Conservation (phyloP, 1,284 basidiomycete genomes). For the Trametes polyzona region DNA sequence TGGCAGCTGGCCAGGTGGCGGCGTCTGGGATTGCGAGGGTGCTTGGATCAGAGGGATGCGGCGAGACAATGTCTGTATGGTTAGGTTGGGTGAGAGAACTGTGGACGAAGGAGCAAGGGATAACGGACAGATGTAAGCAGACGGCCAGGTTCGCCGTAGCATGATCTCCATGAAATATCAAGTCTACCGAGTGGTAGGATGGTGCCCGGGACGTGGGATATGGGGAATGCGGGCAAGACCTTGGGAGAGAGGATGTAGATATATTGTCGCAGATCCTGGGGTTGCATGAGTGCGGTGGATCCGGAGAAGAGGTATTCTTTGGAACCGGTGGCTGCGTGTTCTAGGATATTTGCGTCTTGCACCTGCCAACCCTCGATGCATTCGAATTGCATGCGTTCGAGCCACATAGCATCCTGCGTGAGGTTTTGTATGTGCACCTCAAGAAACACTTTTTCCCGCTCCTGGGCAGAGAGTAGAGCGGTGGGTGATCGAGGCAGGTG, state of each 20-base stretch:
- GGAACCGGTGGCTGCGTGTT: constrained; percentile 29
- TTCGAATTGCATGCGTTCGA: constrained; percentile 77
- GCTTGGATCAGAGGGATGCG: constrained; percentile 59
- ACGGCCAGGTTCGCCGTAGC: constrained; percentile 80
- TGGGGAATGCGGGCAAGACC: constrained; percentile 49
- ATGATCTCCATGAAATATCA: constrained; percentile 82
- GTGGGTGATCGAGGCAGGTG: constrained; percentile 75
- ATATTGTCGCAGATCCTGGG: constrained; percentile 83
- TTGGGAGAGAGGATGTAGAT: constrained; percentile 77
- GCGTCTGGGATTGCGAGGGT: constrained; percentile 26
- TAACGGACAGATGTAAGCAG: constrained; percentile 71
- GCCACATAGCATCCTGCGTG: constrained; percentile 75
- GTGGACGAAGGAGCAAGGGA: not conserved
- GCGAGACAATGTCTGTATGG: constrained; percentile 65
- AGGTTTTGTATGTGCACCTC: constrained; percentile 89
- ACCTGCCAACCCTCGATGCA: constrained; percentile 72
- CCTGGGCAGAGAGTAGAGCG: constrained; percentile 58
- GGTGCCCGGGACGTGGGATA: constrained; percentile 62
- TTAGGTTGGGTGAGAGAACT: not conserved
- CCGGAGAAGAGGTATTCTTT: constrained; percentile 58
- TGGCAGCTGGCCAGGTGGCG: constrained; percentile 33
- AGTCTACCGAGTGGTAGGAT: constrained; percentile 79
- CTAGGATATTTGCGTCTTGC: constrained; percentile 52
- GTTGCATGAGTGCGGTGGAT: constrained; percentile 69
- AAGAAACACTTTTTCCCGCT: constrained; percentile 82